A percentile compares a stretch with the other conserved stretches of the same genome.
phyloP scores from a whole-genome alignment of 371 early-diverging fungal genomes.

The Apophysomyces variabilis region DNA sequence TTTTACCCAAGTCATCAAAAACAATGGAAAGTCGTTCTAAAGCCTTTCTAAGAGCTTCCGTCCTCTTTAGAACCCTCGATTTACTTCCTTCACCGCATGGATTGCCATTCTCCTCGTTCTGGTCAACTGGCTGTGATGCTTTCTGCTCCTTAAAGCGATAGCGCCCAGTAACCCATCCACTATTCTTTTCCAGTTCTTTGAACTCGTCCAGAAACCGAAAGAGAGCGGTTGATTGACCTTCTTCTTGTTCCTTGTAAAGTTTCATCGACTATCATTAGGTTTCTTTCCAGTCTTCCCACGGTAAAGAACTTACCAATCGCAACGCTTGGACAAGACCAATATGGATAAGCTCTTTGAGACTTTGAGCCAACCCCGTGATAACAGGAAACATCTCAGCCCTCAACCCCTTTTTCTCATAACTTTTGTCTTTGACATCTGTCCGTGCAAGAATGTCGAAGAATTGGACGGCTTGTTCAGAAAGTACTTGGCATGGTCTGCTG shows the following conservation, averaged over 20 bases:
- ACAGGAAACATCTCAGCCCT: constrained; percentile 71
- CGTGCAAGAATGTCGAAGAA: constrained; percentile 77
- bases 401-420: constrained; percentile 51
- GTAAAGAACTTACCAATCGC: constrained; percentile 51
- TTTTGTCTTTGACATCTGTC: constrained; percentile 64
- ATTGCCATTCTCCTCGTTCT: not conserved
- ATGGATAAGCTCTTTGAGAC: constrained; percentile 83
- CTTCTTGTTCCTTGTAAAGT: constrained; percentile 57
- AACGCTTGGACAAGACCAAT: constrained; percentile 83
- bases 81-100: not conserved
- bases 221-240: constrained; percentile 34
- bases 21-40: not conserved
- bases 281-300: constrained; percentile 76
- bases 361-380: constrained; percentile 87
- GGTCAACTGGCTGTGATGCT: not conserved
- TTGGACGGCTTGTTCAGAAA: constrained; percentile 65
- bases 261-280: constrained; percentile 48
- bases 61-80: not conserved
- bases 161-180: constrained; percentile 14
- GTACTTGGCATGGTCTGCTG: constrained; percentile 14
- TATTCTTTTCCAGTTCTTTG: constrained; percentile 32
- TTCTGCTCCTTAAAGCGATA: constrained; percentile 14
- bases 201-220: constrained; percentile 52
- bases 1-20: not conserved
- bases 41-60: not conserved